phyloP scores from a whole-genome alignment of 331 rosid species.

The Pyracantha coccinea region DNA sequence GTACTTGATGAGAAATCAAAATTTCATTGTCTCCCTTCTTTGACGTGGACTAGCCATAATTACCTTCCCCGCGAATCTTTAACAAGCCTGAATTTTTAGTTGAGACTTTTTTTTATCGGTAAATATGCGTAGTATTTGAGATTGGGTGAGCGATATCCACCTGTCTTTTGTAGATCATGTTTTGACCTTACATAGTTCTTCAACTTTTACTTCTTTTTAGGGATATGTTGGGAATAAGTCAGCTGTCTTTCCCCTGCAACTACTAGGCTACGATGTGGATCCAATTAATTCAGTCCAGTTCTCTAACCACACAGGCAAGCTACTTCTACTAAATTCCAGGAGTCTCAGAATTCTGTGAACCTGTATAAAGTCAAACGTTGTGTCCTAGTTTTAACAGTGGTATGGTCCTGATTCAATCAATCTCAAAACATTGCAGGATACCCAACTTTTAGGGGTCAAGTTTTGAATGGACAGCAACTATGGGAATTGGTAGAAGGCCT shows the following conservation, averaged over 20 bases:
- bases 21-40: not conserved
- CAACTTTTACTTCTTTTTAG: slow-evolving; percentile 24
- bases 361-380: slow-evolving; percentile 23
- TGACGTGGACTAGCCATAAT: not conserved
- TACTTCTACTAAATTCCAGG: slow-evolving; percentile 35
- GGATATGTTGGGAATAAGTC: slow-evolving; percentile 90
- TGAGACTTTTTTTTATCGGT: not conserved
- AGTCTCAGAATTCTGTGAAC: slow-evolving; percentile 31
- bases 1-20: not conserved
- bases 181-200: not conserved
- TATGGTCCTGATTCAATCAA: slow-evolving; percentile 19
- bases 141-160: not conserved
- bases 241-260: slow-evolving; percentile 80
- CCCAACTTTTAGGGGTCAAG: slow-evolving; percentile 88
- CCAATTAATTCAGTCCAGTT: slow-evolving; percentile 88
- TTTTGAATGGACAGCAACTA: slow-evolving; percentile 71
- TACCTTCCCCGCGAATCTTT: not conserved
- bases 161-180: not conserved
- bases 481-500: slow-evolving; percentile 84
- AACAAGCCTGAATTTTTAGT: not conserved
- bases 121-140: not conserved
- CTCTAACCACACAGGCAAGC: slow-evolving; percentile 95
- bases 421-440: slow-evolving; percentile 52
- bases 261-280: slow-evolving; percentile 87
- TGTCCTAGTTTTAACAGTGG: slow-evolving; percentile 16